Conservation (phyloP, 2,329 filamentous ascomycete species). For the Kalaharituber pfeilii region DNA sequence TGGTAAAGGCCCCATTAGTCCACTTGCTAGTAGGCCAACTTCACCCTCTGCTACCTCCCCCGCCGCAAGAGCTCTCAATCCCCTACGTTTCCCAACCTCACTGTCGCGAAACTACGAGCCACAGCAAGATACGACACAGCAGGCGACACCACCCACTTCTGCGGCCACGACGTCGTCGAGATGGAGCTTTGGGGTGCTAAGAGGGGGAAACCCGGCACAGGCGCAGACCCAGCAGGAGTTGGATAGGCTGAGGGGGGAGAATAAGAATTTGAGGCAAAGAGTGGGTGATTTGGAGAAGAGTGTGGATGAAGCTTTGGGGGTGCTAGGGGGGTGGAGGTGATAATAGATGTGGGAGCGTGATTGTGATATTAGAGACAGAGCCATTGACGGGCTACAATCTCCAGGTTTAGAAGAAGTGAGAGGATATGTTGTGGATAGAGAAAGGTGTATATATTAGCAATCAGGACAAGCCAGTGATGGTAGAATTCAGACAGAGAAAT, state of each 20-base stretch:
- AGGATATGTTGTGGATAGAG: too few species aligned
- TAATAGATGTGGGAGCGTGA: not conserved
- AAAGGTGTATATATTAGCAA: too few species aligned
- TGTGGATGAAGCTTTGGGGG: conserved; percentile 8
- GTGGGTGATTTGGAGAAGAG: conserved; percentile 4
- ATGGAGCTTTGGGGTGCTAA: not conserved
- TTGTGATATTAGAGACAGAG: not conserved
- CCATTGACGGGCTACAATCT: too few species aligned
- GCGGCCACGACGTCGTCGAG: not conserved
- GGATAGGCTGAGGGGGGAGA: not conserved
- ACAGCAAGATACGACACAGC: not conserved
- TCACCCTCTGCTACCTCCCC: not conserved
- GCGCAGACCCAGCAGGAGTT: not conserved
- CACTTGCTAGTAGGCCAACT: not conserved
- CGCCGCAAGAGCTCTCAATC: not conserved
- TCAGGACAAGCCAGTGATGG: too few species aligned
- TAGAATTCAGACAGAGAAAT: too few species aligned
- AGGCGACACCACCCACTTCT: not conserved
- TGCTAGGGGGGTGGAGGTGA: conserved; percentile 2
- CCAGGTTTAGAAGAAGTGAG: too few species aligned
- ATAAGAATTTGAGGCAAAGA: not conserved
- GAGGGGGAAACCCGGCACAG: not conserved
- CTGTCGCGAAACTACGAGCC: not conserved
- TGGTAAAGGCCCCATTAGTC: not conserved
- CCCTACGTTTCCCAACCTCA: not conserved